A percentile compares a stretch with the other conserved stretches of the same genome.
Conservation (phyloP, 1,284 basidiomycete species). For the Coniophora puteana region DNA sequence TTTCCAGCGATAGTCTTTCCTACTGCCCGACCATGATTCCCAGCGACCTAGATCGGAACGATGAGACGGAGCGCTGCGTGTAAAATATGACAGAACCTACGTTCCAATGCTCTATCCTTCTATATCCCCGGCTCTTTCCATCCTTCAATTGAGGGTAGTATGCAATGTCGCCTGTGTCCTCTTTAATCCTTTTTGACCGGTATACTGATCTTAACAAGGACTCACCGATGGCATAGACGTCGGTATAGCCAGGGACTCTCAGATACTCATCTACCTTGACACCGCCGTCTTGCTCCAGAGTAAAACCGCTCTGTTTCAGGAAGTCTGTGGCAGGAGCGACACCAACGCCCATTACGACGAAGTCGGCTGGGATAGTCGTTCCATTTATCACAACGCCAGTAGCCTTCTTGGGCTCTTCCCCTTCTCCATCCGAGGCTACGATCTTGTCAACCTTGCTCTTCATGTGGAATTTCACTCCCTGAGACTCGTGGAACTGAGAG, state of each 20-base stretch:
- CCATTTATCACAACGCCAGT: conserved; percentile 70
- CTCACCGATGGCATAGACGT: conserved; percentile 82
- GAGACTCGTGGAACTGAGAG: conserved; percentile 66
- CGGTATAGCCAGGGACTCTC: conserved; percentile 53
- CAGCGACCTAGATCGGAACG: conserved; percentile 56
- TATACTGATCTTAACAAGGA: conserved; percentile 1
- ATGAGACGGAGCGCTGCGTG: conserved; percentile 12
- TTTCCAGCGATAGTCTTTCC: conserved; percentile 72
- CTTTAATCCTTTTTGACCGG: not conserved
- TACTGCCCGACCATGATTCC: conserved; percentile 83
- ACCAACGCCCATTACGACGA: conserved; percentile 88
- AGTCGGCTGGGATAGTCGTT: conserved; percentile 69
- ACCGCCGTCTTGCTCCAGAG: conserved; percentile 77
- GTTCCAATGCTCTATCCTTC: conserved; percentile 94
- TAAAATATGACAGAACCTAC: conserved; percentile 32
- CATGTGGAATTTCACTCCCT: conserved; percentile 87
- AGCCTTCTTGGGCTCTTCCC: conserved; percentile 38
- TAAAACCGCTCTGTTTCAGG: conserved; percentile 67
- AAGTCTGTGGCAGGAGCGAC: conserved; percentile 85
- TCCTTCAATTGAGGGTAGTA: conserved; percentile 65
- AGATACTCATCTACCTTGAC: conserved; percentile 81
- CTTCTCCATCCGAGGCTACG: conserved; percentile 51
- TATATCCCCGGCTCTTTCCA: conserved; percentile 45
- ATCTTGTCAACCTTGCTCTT: conserved; percentile 72
- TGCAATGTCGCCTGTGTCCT: conserved; percentile 83